Evolutionary conservation across 306 rosid species (phyloP), one percentile per base, ranked within the genome.

Genomic region (Hippophae tibetana): DNA sequence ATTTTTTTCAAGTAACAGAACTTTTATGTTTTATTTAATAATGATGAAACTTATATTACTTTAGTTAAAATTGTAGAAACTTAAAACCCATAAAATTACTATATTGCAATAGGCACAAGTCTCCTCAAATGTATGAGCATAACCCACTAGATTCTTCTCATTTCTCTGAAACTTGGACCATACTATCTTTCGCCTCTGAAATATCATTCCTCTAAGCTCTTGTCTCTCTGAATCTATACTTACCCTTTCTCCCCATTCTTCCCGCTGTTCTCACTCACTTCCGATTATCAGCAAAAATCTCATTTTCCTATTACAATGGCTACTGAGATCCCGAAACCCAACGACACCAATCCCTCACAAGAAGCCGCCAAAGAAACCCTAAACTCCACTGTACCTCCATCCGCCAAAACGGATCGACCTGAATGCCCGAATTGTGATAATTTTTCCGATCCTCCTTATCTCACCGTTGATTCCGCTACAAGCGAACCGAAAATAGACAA

Each of bases 311-410:
- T 61, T 42, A 44, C 67, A 61, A 86, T 89, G 95, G 87, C 85
- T 57, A 70, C 87, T 67, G 25, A 65, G 5, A 23, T 76, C n/a
- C 74, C 75, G 69, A 73, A 66, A 11, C 63, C 61, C 62, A 58
- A 38, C 54, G 72, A 57, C 70, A 54, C 43, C 68, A 75, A 31
- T 41, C 73, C 81, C 10, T 42, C 78, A 6, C 50, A 60, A 8
- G 81, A 76, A 70, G 80, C 64, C 86, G 87, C 87, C 72, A 71
- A 44, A 68, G 63, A 82, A 81, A 67, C 97, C 81, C 77, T 76
- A 56, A 86, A 71, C 72, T 55, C 68, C 7, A 14, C 67, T 0
- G 56, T 56, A 42, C 72, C 69, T 5, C 49, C 74, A 47, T 25
- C 66, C 10, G 43, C 69, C 7, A 56, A 62, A 7, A 50, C 70